A percentile compares a stretch with the other conserved stretches of the same genome.
phyloP scores from a whole-genome alignment of 306 rosid genomes.

The Heteromeles arbutifolia region DNA sequence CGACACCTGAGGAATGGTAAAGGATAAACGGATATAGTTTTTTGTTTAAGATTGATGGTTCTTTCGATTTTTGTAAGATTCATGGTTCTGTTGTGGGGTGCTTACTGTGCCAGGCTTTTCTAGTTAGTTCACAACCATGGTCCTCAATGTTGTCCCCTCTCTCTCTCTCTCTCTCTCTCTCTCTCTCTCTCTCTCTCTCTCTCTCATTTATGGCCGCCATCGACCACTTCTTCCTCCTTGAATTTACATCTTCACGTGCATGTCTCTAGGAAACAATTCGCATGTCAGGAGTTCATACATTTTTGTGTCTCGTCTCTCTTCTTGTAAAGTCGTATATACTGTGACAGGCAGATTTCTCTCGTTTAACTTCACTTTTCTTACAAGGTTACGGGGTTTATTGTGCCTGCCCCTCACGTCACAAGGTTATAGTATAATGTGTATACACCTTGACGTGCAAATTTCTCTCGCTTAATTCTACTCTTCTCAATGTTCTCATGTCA shows the following conservation, averaged over 20 bases:
- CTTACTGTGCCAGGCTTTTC: background rate
- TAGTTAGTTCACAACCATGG: conserved; percentile 23
- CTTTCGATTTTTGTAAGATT: background rate
- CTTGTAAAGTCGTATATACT: background rate
- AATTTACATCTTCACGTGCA: background rate
- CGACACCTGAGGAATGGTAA: background rate
- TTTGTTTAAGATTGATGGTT: too few relatives aligned
- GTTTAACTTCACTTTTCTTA: too few relatives aligned
- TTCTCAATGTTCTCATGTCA: background rate
- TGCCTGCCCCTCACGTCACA: too few relatives aligned
- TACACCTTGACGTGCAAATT: background rate
- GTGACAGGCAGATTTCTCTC: background rate
- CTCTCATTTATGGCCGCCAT: conserved; percentile 23
- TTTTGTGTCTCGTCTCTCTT: background rate
- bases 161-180: background rate
- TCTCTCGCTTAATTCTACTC: background rate
- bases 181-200: background rate
- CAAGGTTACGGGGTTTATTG: background rate
- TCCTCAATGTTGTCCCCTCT: background rate
- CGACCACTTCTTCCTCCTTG: background rate
- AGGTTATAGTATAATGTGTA: background rate
- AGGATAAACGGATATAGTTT: too few relatives aligned
- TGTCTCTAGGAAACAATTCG: background rate
- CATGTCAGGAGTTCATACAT: background rate
- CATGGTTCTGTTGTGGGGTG: background rate